These are phyloP conservation scores for Gossypium stocksii DNA, from an alignment of 345 rosid genomes.

Conservation along the genomic window DNA sequence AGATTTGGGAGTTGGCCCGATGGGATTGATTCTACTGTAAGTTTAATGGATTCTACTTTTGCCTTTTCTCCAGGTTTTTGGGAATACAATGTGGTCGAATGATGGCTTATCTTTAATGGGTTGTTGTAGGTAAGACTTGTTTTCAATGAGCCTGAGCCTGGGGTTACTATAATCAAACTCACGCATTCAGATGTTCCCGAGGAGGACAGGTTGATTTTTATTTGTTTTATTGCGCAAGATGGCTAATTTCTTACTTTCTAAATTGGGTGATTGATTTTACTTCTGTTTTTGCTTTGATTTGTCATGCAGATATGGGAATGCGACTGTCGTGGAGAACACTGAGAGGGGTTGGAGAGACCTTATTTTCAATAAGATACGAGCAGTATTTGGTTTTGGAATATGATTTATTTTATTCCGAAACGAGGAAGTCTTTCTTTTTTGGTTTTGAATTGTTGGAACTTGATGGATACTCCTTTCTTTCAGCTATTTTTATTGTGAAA, in stretches of 20 bases:
- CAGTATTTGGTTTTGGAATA: slow-evolving; percentile 84
- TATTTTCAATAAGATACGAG: slow-evolving; percentile 80
- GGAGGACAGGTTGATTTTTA: slow-evolving; percentile 71
- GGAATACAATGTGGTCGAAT: slow-evolving; percentile 14
- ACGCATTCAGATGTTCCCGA: slow-evolving; percentile 80
- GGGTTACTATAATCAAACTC: slow-evolving; percentile 70
- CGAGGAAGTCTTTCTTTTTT: neutral
- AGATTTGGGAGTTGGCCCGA: slow-evolving; percentile 98
- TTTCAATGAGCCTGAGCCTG: slow-evolving; percentile 76
- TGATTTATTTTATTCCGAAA: slow-evolving; percentile 24
- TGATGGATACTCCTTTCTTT: neutral
- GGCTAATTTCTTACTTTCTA: neutral
- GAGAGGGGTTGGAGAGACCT: slow-evolving; percentile 98
- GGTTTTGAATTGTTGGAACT: neutral
- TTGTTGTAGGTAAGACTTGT: slow-evolving; percentile 55
- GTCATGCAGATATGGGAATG: slow-evolving; percentile 81
- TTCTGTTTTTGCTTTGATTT: neutral
- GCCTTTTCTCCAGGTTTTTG: neutral
- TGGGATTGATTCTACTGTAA: slow-evolving; percentile 73
- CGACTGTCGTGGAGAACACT: slow-evolving; percentile 88
- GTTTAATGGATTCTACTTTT: slow-evolving; percentile 7
- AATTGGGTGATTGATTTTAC: neutral
- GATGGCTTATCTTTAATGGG: neutral
- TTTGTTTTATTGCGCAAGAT: neutral
- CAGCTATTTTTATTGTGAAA: neutral